phyloP scores from a whole-genome alignment of 2,329 filamentous ascomycete genomes.

The Aschersonia sp. region DNA sequence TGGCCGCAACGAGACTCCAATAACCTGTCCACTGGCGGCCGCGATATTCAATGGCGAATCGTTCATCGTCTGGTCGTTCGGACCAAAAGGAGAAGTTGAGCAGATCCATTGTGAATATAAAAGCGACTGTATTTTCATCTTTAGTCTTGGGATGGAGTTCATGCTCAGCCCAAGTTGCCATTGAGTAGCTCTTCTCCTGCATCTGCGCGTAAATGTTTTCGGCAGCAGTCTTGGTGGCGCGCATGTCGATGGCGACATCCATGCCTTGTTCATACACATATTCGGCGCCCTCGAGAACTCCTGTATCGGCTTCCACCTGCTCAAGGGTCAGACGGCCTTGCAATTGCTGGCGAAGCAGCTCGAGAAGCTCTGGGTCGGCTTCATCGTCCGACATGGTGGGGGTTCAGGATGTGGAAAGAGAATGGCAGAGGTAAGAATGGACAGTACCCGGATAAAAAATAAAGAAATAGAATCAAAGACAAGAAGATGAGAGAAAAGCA shows the following conservation, averaged over 20 bases:
- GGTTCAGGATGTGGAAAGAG: background rate
- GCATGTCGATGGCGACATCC: slow-evolving; percentile 79
- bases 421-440: background rate
- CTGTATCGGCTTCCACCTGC: slow-evolving; percentile 52
- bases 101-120: slow-evolving; percentile 95
- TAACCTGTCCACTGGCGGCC: slow-evolving; percentile 84
- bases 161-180: slow-evolving; percentile 74
- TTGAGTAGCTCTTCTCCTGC: slow-evolving; percentile 71
- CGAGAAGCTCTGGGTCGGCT: slow-evolving; percentile 74
- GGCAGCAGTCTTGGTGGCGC: slow-evolving; percentile 69
- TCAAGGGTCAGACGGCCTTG: slow-evolving; percentile 39
- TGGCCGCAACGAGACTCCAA: slow-evolving; percentile 77
- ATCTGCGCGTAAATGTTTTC: slow-evolving; percentile 66
- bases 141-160: slow-evolving; percentile 77
- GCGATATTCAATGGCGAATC: slow-evolving; percentile 72
- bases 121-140: slow-evolving; percentile 67
- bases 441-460: background rate
- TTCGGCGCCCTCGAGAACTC: slow-evolving; percentile 68
- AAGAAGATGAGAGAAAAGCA: too few relatives aligned
- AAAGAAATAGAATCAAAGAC: too few relatives aligned
- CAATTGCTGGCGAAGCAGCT: slow-evolving; percentile 69
- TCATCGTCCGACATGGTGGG: slow-evolving; percentile 78
- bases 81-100: slow-evolving; percentile 98
- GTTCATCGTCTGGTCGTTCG: slow-evolving; percentile 48
- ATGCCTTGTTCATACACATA: slow-evolving; percentile 85